These are phyloP conservation scores for Penicillium coffeae DNA, from an alignment of 495 filamentous ascomycete species.

Conservation along the genomic window DNA sequence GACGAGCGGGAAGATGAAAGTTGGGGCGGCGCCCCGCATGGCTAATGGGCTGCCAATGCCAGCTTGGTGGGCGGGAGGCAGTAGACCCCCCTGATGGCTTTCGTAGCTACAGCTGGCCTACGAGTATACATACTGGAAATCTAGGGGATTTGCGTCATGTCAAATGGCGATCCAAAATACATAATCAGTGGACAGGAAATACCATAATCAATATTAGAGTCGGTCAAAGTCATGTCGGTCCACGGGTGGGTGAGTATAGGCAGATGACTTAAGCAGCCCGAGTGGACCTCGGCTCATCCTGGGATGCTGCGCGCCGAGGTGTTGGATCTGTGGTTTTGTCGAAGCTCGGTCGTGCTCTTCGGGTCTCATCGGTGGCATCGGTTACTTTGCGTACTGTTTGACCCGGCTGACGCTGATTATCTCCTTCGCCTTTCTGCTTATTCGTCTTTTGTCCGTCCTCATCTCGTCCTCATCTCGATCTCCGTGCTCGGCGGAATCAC, in stretches of 20 bases:
- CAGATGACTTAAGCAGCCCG: slow-evolving; percentile 6
- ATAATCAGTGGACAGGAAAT: too few species aligned
- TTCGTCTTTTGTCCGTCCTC: too few species aligned
- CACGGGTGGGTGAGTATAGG: neutral
- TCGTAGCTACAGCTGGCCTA: too few species aligned
- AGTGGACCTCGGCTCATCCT: slow-evolving; percentile 37
- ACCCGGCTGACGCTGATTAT: too few species aligned
- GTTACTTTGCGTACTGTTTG: slow-evolving; percentile 9
- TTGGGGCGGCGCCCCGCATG: neutral
- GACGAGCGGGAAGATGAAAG: neutral
- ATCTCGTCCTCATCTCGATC: neutral
- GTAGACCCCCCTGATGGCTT: too few species aligned
- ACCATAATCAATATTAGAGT: too few species aligned
- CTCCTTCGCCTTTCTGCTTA: too few species aligned
- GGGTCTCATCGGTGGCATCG: slow-evolving; percentile 18
- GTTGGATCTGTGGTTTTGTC: slow-evolving; percentile 16
- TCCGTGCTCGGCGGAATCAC: too few species aligned
- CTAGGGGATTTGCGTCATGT: neutral
- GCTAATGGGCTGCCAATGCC: too few species aligned
- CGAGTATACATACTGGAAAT: neutral
- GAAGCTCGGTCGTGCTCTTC: slow-evolving; percentile 9
- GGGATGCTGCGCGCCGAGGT: slow-evolving; percentile 38
- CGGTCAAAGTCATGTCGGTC: neutral
- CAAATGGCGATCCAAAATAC: neutral
- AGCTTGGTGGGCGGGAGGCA: too few species aligned